Conservation (phyloP, 1,284 basidiomycete species). For the Ustilago lituana region DNA sequence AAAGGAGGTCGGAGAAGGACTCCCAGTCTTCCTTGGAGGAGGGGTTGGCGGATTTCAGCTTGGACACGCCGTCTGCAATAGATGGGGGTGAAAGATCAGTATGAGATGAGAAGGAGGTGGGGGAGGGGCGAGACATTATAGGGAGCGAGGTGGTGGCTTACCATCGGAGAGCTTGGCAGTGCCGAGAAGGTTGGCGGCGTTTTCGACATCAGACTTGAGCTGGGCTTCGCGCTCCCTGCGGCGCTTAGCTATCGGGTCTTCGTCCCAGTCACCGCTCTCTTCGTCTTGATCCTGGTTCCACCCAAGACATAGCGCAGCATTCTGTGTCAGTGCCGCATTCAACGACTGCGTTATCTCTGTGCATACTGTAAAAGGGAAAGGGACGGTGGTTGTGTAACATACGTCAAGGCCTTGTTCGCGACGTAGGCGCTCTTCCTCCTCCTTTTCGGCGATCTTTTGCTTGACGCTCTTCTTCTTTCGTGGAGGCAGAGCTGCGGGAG, state of each 20-base stretch:
- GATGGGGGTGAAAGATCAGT: too few species aligned
- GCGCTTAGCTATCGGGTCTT: conserved; percentile 48
- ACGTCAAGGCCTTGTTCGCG: conserved; percentile 45
- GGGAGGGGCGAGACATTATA: background rate
- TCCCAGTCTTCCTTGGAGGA: conserved; percentile 64
- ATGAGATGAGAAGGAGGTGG: background rate
- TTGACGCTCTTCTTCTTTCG: conserved; percentile 65
- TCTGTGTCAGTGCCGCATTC: background rate
- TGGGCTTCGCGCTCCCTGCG: conserved; percentile 58
- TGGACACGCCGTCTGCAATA: conserved; percentile 21
- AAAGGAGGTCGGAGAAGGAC: conserved; percentile 45
- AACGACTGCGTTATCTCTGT: too few species aligned
- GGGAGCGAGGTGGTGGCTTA: background rate
- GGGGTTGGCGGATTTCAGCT: conserved; percentile 48
- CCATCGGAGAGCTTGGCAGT: conserved; percentile 48
- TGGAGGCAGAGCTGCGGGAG: conserved; percentile 39
- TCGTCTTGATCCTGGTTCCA: conserved; percentile 18
- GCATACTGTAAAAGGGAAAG: background rate
- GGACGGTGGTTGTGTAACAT: conserved; percentile 1
- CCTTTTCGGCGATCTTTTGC: conserved; percentile 65
- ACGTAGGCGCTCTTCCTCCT: conserved; percentile 54
- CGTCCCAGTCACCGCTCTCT: conserved; percentile 48
- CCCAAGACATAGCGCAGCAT: background rate
- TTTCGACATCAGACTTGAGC: conserved; percentile 62
- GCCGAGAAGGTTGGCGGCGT: conserved; percentile 63